These are phyloP conservation scores for Salix arbutifolia DNA, from an alignment of 345 rosid genomes.

Conservation along the genomic window DNA sequence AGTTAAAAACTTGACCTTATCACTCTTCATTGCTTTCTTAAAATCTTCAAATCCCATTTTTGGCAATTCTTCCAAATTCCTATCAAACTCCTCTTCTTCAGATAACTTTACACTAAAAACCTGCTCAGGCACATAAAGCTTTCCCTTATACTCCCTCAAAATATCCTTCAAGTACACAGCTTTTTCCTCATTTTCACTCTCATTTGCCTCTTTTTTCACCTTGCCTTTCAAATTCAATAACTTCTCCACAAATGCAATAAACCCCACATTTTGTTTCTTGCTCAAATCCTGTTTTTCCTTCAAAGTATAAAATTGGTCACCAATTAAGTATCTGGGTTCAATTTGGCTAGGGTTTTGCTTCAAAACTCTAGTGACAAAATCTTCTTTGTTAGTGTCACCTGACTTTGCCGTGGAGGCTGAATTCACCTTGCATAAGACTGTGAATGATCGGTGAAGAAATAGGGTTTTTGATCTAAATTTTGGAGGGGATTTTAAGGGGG, in stretches of 20 bases:
- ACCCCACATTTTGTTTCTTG: conserved; percentile 36
- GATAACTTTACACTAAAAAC: conserved; percentile 62
- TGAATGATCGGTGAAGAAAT: conserved; percentile 44
- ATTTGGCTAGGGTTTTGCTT: conserved; percentile 83
- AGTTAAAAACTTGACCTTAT: conserved; percentile 66
- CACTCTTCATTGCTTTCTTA: conserved; percentile 53
- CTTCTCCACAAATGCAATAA: conserved; percentile 39
- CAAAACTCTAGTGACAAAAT: conserved; percentile 64
- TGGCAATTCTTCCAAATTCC: conserved; percentile 56
- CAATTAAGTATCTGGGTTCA: conserved; percentile 61
- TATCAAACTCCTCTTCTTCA: conserved; percentile 73
- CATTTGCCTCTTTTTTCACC: conserved; percentile 22
- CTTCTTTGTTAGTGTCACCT: conserved; percentile 39
- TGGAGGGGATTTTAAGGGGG: conserved; percentile 18
- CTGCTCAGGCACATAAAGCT: conserved; percentile 89
- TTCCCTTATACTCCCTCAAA: conserved; percentile 73
- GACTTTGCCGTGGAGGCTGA: conserved; percentile 26
- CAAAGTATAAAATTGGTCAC: conserved; percentile 50
- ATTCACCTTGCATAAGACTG: conserved; percentile 43
- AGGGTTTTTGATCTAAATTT: conserved; percentile 31
- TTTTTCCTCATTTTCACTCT: conserved; percentile 24
- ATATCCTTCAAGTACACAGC: conserved; percentile 71
- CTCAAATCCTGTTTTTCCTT: conserved; percentile 54
- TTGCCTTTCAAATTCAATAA: conserved; percentile 37
- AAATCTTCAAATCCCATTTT: conserved; percentile 69